Evolutionary conservation across 148 eudicot genomes (phyloP).

Genomic region (Camellia granthamiana): DNA sequence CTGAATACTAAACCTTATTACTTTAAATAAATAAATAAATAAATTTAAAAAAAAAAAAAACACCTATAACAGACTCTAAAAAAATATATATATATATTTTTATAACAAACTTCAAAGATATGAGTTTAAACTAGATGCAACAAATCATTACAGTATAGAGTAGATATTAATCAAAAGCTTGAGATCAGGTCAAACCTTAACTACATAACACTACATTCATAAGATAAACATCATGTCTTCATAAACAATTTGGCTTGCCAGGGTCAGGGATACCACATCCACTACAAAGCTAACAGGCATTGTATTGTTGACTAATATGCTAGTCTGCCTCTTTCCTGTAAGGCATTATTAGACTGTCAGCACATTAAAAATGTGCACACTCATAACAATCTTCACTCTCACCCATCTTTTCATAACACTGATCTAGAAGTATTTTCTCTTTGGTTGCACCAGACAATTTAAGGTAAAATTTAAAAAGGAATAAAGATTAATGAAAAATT

Average conservation of each 20-base stretch:
- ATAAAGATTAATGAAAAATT: not conserved
- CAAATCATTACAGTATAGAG: not conserved
- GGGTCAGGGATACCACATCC: not conserved
- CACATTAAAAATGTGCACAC: not conserved
- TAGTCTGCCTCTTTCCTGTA: not conserved
- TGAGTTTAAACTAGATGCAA: not conserved
- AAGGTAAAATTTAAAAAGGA: not conserved
- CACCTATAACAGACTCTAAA: no score
- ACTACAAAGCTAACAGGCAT: not conserved
- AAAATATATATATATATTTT: no score
- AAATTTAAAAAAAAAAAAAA: no score
- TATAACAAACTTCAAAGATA: not conserved
- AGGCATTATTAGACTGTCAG: not conserved
- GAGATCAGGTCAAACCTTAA: not conserved
- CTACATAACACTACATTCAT: not conserved
- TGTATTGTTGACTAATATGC: no score
- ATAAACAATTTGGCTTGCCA: not conserved
- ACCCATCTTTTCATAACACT: not conserved
- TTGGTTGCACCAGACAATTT: not conserved
- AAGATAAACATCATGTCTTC: not conserved
- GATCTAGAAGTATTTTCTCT: not conserved
- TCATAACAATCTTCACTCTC: not conserved
- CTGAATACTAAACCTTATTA: not conserved
- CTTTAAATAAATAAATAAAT: no score
- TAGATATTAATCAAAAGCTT: not conserved